Percentiles rank a stretch among this genome's conserved stretches.
Conservation (phyloP, 176 grass and related monocot genomes). For the Ensete glaucum region DNA sequence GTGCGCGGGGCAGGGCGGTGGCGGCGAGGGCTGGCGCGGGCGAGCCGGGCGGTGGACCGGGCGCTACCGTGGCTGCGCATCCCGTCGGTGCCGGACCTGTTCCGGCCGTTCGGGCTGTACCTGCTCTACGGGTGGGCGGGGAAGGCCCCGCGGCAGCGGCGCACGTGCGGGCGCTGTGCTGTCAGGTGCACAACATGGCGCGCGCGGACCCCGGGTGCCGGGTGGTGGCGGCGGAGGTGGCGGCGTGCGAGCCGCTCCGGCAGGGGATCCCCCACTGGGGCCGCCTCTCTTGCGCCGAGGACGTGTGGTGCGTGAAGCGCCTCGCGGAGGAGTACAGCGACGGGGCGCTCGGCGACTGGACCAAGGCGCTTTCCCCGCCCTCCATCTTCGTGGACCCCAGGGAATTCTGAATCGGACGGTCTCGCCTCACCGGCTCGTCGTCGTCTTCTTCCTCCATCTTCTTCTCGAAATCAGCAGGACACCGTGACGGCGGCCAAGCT, state of each 20-base stretch:
- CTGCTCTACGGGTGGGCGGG: slow-evolving; percentile 51
- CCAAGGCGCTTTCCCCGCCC: slow-evolving; percentile 29
- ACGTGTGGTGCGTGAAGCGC: slow-evolving; percentile 88
- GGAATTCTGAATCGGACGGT: slow-evolving; percentile 32
- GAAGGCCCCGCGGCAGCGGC: slow-evolving; percentile 18
- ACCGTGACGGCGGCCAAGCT: too few species aligned
- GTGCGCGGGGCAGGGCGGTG: slow-evolving; percentile 35
- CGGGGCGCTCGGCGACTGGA: slow-evolving; percentile 58
- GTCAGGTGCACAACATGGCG: slow-evolving; percentile 49
- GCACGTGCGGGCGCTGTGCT: slow-evolving; percentile 30
- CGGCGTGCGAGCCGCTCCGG: slow-evolving; percentile 23
- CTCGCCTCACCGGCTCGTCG: background rate
- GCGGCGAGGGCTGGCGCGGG: slow-evolving; percentile 20
- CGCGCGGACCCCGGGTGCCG: slow-evolving; percentile 11
- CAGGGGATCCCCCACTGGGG: slow-evolving; percentile 50
- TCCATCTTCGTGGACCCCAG: slow-evolving; percentile 92
- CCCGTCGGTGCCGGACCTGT: slow-evolving; percentile 56
- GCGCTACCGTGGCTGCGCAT: slow-evolving; percentile 39
- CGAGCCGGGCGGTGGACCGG: slow-evolving; percentile 35
- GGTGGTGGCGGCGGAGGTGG: slow-evolving; percentile 49
- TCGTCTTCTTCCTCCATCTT: background rate
- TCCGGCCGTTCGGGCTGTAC: slow-evolving; percentile 51
- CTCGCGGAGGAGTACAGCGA: slow-evolving; percentile 42
- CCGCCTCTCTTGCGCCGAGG: slow-evolving; percentile 43
- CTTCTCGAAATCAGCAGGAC: background rate